These are phyloP conservation scores for Penicillium nucicola DNA, from an alignment of 495 filamentous ascomycete genomes.

Conservation along the genomic window DNA sequence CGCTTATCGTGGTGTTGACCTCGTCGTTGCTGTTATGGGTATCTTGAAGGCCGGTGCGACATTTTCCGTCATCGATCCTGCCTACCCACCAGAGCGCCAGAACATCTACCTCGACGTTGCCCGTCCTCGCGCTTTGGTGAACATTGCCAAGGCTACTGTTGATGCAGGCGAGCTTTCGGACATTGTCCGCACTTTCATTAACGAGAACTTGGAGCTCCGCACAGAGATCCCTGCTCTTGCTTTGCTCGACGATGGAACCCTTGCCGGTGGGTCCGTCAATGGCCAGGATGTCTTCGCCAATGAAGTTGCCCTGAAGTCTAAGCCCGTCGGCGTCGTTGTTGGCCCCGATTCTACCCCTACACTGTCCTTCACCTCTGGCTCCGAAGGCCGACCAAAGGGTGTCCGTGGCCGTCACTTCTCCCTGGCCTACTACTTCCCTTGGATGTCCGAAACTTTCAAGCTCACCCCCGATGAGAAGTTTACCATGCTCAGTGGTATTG, in stretches of 20 bases:
- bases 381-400: slow-evolving; percentile 82
- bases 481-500: slow-evolving; percentile 78
- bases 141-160: slow-evolving; percentile 74
- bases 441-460: slow-evolving; percentile 85
- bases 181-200: slow-evolving; percentile 70
- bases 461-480: slow-evolving; percentile 75
- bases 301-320: slow-evolving; percentile 47
- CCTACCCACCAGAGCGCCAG: slow-evolving; percentile 84
- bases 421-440: slow-evolving; percentile 81
- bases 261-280: slow-evolving; percentile 63
- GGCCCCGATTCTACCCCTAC: slow-evolving; percentile 88
- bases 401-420: slow-evolving; percentile 87
- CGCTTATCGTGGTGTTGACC: slow-evolving; percentile 65
- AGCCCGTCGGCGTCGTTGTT: slow-evolving; percentile 71
- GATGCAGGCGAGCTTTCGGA: slow-evolving; percentile 70
- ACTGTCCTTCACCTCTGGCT: slow-evolving; percentile 80
- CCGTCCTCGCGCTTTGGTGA: slow-evolving; percentile 71
- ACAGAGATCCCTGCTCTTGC: slow-evolving; percentile 75
- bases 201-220: slow-evolving; percentile 67
- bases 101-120: slow-evolving; percentile 90
- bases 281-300: slow-evolving; percentile 65
- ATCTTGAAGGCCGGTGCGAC: slow-evolving; percentile 50
- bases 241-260: slow-evolving; percentile 68
- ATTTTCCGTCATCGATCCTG: slow-evolving; percentile 73
- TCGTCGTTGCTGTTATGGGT: slow-evolving; percentile 53